Evolutionary conservation across 164 flowering plant genomes (phyloP).

Genomic region (Litsea cubeba): DNA sequence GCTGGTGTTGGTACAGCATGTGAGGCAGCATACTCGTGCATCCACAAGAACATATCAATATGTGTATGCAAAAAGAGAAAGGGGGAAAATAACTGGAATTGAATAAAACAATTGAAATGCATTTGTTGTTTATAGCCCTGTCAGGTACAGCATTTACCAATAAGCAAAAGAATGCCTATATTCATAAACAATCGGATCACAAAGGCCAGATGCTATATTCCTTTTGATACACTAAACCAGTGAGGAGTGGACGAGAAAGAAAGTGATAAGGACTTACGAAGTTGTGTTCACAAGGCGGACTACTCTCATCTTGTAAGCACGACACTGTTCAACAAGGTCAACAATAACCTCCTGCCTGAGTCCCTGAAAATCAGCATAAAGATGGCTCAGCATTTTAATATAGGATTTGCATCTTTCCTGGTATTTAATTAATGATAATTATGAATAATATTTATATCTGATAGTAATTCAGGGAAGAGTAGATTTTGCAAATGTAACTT

Average conservation of each 20-base stretch:
- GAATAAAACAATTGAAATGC: too few relatives aligned
- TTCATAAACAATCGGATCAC: too few relatives aligned
- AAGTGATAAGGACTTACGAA: conserved; percentile 47
- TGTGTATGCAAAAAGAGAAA: too few relatives aligned
- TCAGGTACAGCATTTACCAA: too few relatives aligned
- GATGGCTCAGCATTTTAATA: not conserved
- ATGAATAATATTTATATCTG: too few relatives aligned
- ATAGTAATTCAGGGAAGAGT: not conserved
- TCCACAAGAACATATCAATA: too few relatives aligned
- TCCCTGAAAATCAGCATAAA: conserved; percentile 45
- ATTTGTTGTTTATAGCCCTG: too few relatives aligned
- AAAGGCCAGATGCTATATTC: not conserved
- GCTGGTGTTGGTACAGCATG: too few relatives aligned
- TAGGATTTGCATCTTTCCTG: not conserved
- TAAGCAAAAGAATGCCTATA: too few relatives aligned
- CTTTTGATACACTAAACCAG: not conserved
- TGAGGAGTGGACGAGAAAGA: not conserved
- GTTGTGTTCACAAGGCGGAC: conserved; percentile 94
- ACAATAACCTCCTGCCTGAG: conserved; percentile 84
- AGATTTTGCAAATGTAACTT: not conserved
- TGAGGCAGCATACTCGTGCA: too few relatives aligned
- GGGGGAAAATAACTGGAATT: too few relatives aligned
- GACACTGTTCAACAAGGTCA: conserved; percentile 96
- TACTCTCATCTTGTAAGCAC: conserved; percentile 86
- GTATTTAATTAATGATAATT: not conserved